phyloP scores from a whole-genome alignment of 768 basidiomycete species.

The Vararia minispora region DNA sequence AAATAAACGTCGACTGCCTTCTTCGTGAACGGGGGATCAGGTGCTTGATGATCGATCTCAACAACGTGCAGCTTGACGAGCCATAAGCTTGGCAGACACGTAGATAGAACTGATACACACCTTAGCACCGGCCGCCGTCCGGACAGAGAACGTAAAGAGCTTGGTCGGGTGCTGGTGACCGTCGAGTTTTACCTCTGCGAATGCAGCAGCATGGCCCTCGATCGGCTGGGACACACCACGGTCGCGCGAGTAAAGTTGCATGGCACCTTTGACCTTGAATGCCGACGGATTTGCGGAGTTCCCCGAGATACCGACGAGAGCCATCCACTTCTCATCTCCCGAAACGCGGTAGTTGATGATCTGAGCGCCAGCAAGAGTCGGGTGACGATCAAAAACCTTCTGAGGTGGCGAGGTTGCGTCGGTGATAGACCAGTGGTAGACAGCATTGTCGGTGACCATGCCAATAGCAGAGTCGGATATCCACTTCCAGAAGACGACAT shows the following conservation, averaged over 20 bases:
- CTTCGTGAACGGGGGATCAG: conserved; percentile 89
- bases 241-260: conserved; percentile 94
- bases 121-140: conserved; percentile 97
- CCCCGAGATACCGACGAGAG: conserved; percentile 89
- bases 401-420: conserved; percentile 71
- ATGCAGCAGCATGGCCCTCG: conserved; percentile 96
- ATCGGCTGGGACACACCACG: conserved; percentile 94
- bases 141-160: conserved; percentile 89
- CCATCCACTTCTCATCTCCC: conserved; percentile 93
- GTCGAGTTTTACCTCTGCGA: conserved; percentile 85
- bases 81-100: not conserved
- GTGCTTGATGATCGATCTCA: conserved; percentile 91
- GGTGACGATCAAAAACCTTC: conserved; percentile 95
- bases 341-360: conserved; percentile 98
- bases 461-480: conserved; percentile 85
- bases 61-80: conserved; percentile 81
- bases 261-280: conserved; percentile 97
- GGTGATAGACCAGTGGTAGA: conserved; percentile 81
- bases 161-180: conserved; percentile 80
- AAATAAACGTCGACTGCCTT: conserved; percentile 99
- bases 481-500: conserved; percentile 99
- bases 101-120: conserved; percentile 28
- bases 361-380: conserved; percentile 87
- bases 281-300: conserved; percentile 88
- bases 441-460: conserved; percentile 88